Evolutionary conservation across 1,284 basidiomycete genomes (phyloP).

Genomic region (Trametes polyzona): DNA sequence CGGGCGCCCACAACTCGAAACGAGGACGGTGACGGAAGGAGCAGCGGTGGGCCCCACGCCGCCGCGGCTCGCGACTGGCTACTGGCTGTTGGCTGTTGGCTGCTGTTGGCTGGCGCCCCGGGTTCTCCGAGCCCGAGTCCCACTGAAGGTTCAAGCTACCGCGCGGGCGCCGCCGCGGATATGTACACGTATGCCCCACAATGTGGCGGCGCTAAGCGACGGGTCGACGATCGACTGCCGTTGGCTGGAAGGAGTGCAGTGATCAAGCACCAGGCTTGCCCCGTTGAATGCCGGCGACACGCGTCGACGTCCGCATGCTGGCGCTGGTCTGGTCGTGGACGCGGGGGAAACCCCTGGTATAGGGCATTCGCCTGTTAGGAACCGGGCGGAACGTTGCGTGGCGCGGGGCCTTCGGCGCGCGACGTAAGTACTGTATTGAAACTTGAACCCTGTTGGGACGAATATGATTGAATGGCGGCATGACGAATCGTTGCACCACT

Average conservation of each 20-base stretch:
- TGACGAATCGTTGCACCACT: neutral
- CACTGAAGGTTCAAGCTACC: too few species aligned
- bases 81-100: too few species aligned
- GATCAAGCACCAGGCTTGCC: neutral
- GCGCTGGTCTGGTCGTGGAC: too few species aligned
- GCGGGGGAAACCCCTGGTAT: neutral
- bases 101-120: too few species aligned
- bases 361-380: neutral
- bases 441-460: neutral
- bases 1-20: neutral
- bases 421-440: too few species aligned
- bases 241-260: neutral
- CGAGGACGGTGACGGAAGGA: constrained; percentile 1
- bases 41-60: neutral
- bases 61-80: too few species aligned
- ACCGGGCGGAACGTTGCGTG: neutral
- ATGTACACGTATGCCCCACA: neutral
- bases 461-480: neutral
- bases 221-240: constrained; percentile 9
- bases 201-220: constrained; percentile 17
- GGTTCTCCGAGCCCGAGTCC: too few species aligned
- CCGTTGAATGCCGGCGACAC: too few species aligned
- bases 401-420: too few species aligned
- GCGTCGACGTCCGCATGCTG: neutral
- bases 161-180: neutral